Base-by-base conservation (phyloP, 2,329 filamentous ascomycete genomes). In the Leptographium wingfieldii region DNA sequence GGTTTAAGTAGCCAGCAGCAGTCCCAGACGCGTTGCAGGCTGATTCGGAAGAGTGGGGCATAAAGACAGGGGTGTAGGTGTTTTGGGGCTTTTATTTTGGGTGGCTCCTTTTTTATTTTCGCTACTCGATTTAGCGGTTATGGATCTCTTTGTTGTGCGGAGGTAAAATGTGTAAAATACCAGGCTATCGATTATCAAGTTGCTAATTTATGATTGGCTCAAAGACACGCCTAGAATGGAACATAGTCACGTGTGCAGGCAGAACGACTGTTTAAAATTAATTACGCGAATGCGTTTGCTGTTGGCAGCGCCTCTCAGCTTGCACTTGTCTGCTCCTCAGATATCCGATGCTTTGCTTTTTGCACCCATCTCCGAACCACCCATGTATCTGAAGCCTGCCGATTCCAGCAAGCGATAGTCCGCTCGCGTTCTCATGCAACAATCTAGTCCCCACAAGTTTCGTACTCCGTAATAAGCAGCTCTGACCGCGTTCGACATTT, bases 1-100 rank as follows among this genome's bases (percentile, higher is more conserved):
- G 65, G 66, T 71, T 73, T 74, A 73, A 70, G 69, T 73, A 73
- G 67, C 68, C 65, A 57, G 64, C 43, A 49, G 62, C 56, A 59
- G 59, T 58, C 60, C 61, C 60, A 51, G 64, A 65, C 64, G 67
- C 64, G 67, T 66, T 69, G 67, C 65, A 65, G 70, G 70, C 71
- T 73, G 71, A 73, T 73, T 70, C 66, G 63, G 55, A 52, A 27
- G 49, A 40, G 51, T 33, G 49, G 38, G 48, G 38, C 35, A 5
- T 33, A n/a, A 33, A 16, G 12, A 5, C 25, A 31, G 33, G 49
- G 35, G 33, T 53, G 5, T 52, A n/a, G 3, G 46, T n/a, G 10
- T 51, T 54, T 58, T 59, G 27, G 33, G 12, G 46, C 33, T 59
- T 33, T 40, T 38, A 14, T 59, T 33, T n/a, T 31, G 14, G 12